Evolutionary conservation across 2,329 filamentous ascomycete genomes (phyloP).

Genomic region (Botryotinia calthae): DNA sequence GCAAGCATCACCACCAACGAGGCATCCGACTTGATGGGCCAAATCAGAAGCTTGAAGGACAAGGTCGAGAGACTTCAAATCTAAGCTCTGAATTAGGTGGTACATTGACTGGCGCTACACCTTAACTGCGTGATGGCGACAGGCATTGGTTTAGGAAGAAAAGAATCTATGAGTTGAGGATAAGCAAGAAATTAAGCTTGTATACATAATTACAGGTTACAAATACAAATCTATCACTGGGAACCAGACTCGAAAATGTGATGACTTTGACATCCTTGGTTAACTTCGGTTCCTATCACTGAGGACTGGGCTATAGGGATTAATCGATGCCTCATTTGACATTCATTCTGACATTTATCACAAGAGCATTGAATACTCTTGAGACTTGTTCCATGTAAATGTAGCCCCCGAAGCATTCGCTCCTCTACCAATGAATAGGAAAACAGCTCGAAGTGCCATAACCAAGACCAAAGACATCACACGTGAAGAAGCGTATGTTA

Average conservation of each 20-base stretch:
- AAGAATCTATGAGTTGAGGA: neutral
- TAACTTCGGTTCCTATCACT: neutral
- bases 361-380: neutral
- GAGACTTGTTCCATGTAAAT: neutral
- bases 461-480: neutral
- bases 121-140: constrained; percentile 19
- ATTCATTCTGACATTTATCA: neutral
- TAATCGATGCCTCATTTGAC: too few relatives aligned
- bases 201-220: neutral
- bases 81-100: constrained; percentile 47
- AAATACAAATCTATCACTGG: constrained; percentile 14
- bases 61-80: constrained; percentile 96
- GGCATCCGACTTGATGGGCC: constrained; percentile 78
- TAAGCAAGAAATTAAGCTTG: neutral
- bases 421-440: neutral
- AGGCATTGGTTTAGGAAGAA: neutral
- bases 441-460: neutral
- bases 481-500: neutral
- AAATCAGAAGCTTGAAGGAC: constrained; percentile 87
- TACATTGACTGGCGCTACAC: constrained; percentile 16
- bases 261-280: neutral
- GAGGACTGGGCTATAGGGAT: too few relatives aligned
- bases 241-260: neutral
- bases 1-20: constrained; percentile 90
- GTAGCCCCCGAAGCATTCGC: neutral